Evolutionary conservation across 1,284 basidiomycete genomes (phyloP).

Genomic region (Heliocybe sulcata): DNA sequence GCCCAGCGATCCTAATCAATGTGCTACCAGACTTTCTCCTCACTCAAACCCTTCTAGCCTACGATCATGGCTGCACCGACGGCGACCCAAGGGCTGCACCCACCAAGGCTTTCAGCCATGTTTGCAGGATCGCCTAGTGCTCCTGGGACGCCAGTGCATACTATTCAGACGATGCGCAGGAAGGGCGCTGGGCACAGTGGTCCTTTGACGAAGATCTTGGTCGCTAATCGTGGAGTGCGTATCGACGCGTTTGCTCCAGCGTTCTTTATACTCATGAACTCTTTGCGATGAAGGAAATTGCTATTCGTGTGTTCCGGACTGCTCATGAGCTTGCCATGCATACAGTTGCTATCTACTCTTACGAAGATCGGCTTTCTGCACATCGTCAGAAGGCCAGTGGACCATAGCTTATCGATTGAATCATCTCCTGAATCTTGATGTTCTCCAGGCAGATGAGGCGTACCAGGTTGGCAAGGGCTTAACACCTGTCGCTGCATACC

Average conservation of each 20-base stretch:
- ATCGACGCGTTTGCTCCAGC: not conserved
- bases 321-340: constrained; percentile 99
- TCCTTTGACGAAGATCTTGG: constrained; percentile 88
- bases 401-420: constrained; percentile 1
- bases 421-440: not conserved
- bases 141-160: constrained; percentile 77
- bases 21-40: not conserved
- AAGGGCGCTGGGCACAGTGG: constrained; percentile 89
- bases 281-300: constrained; percentile 76
- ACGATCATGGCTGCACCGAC: constrained; percentile 25
- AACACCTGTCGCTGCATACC: constrained; percentile 94
- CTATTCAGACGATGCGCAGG: constrained; percentile 86
- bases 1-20: not conserved
- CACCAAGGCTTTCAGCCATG: constrained; percentile 63
- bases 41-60: not conserved
- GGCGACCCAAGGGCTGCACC: constrained; percentile 40
- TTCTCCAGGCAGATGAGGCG: constrained; percentile 88
- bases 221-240: constrained; percentile 88
- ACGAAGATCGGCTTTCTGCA: constrained; percentile 93
- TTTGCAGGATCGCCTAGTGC: constrained; percentile 67
- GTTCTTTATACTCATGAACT: constrained; percentile 5
- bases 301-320: constrained; percentile 97
- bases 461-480: constrained; percentile 97
- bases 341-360: constrained; percentile 97
- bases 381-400: constrained; percentile 88